Conservation (phyloP, 192 early-diverging fungal genomes). For the Dissophora ornata region DNA sequence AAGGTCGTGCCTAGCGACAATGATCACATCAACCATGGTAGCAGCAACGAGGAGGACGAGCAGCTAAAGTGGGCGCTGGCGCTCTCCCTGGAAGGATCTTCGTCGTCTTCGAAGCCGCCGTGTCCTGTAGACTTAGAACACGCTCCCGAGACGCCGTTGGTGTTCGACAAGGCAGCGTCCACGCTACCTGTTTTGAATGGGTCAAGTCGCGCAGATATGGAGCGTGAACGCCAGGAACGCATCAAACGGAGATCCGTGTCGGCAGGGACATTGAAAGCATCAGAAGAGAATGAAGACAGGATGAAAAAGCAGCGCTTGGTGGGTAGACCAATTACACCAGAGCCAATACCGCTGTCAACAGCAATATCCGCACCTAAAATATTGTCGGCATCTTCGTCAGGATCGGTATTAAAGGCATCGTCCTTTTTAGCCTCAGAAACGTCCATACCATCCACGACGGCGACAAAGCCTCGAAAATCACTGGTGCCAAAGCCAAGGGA, state of each 20-base stretch:
- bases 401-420: no score
- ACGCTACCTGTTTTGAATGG: not conserved
- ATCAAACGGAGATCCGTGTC: slow-evolving; percentile 4
- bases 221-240: slow-evolving; percentile 33
- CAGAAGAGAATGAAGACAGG: not conserved
- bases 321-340: not conserved
- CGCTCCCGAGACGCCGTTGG: no score
- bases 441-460: not conserved
- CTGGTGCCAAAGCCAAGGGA: no score
- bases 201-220: slow-evolving; percentile 34
- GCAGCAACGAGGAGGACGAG: slow-evolving; percentile 21
- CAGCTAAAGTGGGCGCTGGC: slow-evolving; percentile 28
- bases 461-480: not conserved
- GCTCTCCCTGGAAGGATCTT: slow-evolving; percentile 4
- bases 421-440: no score
- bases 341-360: not conserved
- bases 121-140: not conserved
- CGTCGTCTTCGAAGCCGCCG: no score
- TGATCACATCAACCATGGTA: not conserved
- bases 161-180: not conserved
- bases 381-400: no score
- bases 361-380: not conserved
- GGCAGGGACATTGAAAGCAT: not conserved
- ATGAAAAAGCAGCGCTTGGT: not conserved
- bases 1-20: no score